Conservation (phyloP, 106 monocot species). For the Dendrobium huoshanense region DNA sequence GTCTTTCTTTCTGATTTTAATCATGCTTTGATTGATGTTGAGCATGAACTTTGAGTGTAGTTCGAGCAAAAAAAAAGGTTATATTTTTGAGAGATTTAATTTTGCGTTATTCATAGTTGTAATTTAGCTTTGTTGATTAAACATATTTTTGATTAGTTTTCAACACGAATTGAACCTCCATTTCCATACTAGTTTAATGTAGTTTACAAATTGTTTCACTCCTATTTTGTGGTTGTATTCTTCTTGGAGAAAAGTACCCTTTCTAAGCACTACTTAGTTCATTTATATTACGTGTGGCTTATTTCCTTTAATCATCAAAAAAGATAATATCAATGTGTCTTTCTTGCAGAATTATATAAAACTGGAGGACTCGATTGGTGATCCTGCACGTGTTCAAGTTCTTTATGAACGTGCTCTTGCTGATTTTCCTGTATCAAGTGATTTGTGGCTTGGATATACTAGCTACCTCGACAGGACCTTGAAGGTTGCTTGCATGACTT, state of each 20-base stretch:
- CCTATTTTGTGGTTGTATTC: background rate
- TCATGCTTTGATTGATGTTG: background rate
- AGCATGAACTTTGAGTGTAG: background rate
- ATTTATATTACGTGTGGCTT: background rate
- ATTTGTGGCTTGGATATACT: conserved; percentile 79
- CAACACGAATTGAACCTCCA: background rate
- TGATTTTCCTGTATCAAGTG: conserved; percentile 68
- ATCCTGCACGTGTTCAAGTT: conserved; percentile 90
- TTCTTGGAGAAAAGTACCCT: background rate
- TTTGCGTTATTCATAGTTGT: background rate
- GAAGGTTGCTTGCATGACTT: conserved; percentile 46
- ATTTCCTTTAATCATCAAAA: background rate
- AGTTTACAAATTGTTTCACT: background rate
- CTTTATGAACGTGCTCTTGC: conserved; percentile 85
- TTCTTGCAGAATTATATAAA: conserved; percentile 80
- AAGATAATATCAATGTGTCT: conserved; percentile 2
- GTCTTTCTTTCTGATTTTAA: background rate
- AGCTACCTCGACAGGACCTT: conserved; percentile 74
- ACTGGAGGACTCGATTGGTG: conserved; percentile 77
- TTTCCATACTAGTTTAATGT: background rate
- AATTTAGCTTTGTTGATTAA: background rate
- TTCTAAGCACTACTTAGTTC: background rate
- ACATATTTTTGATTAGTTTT: background rate
- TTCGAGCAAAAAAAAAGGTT: background rate
- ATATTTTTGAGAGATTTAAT: background rate